phyloP scores from a whole-genome alignment of 2,329 filamentous ascomycete species.

The Simplicillium sp. region DNA sequence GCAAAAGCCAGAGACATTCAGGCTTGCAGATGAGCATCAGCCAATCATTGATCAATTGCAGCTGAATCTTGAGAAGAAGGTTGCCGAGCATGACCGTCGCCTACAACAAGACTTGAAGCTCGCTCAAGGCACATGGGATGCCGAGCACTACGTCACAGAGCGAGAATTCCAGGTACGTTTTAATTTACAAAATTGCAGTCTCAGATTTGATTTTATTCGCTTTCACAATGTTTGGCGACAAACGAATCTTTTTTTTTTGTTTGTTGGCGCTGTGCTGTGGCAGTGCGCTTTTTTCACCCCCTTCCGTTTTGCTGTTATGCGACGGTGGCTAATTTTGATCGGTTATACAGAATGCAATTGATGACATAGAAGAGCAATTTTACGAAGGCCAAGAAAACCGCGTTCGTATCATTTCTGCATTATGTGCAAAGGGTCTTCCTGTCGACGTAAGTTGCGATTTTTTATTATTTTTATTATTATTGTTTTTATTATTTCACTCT shows the following conservation, averaged over 20 bases:
- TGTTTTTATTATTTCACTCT: conserved; percentile 6
- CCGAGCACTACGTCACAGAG: conserved; percentile 22
- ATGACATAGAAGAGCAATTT: conserved; percentile 29
- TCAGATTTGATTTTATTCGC: conserved; percentile 6
- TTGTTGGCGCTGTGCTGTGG: no score
- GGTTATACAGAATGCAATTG: conserved; percentile 23
- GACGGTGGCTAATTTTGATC: neutral
- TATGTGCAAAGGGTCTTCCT: conserved; percentile 33
- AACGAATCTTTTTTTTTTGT: no score
- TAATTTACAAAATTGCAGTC: conserved; percentile 6
- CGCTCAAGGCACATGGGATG: conserved; percentile 26
- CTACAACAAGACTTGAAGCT: conserved; percentile 23
- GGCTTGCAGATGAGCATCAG: conserved; percentile 42
- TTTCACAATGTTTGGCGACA: neutral
- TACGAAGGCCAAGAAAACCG: conserved; percentile 35
- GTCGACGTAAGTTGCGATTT: conserved; percentile 33
- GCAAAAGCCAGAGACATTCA: conserved; percentile 41
- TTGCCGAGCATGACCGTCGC: conserved; percentile 19
- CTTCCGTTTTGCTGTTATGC: neutral
- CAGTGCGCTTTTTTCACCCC: neutral
- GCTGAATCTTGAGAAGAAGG: conserved; percentile 18
- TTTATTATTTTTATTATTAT: neutral
- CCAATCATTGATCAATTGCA: conserved; percentile 40
- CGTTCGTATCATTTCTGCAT: conserved; percentile 32
- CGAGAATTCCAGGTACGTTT: conserved; percentile 28